These are phyloP conservation scores for Quercus wislizeni DNA, from an alignment of 306 rosid genomes.

Conservation along the genomic window DNA sequence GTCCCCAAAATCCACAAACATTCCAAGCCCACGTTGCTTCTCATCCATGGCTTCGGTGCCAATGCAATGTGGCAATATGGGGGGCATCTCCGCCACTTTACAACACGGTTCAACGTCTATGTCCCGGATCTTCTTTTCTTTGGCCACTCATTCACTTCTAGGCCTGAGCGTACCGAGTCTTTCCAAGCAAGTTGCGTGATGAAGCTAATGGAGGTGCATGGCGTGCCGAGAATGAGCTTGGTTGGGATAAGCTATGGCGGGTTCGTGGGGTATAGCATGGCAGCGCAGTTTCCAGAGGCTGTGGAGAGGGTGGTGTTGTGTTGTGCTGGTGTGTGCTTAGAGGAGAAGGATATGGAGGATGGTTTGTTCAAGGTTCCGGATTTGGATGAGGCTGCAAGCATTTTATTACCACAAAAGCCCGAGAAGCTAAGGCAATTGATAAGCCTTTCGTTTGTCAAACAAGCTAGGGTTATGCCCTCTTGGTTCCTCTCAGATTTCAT, in stretches of 20 bases:
- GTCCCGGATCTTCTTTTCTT: constrained; percentile 84
- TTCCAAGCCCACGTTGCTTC: constrained; percentile 45
- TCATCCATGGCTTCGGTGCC: constrained; percentile 80
- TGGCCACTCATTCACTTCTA: constrained; percentile 52
- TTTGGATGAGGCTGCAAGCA: constrained; percentile 59
- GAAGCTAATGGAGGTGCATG: constrained; percentile 50
- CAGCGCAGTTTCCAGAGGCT: constrained; percentile 51
- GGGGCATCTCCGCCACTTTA: constrained; percentile 46
- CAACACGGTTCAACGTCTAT: constrained; percentile 46
- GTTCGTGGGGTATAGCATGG: constrained; percentile 62
- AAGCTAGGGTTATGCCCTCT: constrained; percentile 49
- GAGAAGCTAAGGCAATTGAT: constrained; percentile 58
- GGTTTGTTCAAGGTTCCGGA: constrained; percentile 54
- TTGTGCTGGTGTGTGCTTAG: constrained; percentile 70
- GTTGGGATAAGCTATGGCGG: constrained; percentile 89
- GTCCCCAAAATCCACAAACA: constrained; percentile 43
- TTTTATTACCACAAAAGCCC: constrained; percentile 72
- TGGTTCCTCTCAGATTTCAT: constrained; percentile 67
- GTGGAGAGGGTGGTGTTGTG: constrained; percentile 60
- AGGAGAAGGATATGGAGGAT: constrained; percentile 55
- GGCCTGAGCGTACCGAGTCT: constrained; percentile 47
- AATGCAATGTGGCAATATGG: constrained; percentile 85
- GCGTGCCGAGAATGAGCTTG: constrained; percentile 39
- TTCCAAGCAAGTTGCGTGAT: constrained; percentile 57
- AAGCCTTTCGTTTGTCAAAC: constrained; percentile 55